Conservation (phyloP, 805 yeast genomes). For the Metschnikowia noctiluminum region DNA sequence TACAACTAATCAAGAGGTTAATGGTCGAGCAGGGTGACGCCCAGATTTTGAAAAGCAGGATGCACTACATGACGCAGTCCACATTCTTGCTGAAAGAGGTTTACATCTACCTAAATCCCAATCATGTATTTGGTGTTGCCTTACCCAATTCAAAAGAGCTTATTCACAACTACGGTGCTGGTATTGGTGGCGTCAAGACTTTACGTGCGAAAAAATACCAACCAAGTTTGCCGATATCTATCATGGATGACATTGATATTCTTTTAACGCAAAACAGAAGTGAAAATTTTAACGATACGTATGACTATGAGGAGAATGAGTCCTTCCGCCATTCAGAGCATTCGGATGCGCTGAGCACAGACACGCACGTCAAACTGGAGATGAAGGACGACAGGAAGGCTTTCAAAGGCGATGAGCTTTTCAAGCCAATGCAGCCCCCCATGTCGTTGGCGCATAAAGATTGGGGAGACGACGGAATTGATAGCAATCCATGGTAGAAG, state of each 20-base stretch:
- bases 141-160: conserved; percentile 75
- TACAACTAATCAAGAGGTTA: conserved; percentile 30
- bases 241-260: conserved; percentile 71
- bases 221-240: conserved; percentile 68
- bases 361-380: conserved; percentile 7
- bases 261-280: conserved; percentile 35
- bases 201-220: conserved; percentile 55
- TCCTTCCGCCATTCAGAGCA: conserved; percentile 25
- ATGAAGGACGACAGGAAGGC: conserved; percentile 11
- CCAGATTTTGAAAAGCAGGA: conserved; percentile 25
- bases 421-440: conserved; percentile 48
- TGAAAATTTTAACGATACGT: conserved; percentile 30
- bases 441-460: conserved; percentile 47
- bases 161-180: conserved; percentile 73
- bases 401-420: conserved; percentile 47
- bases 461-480: conserved; percentile 50
- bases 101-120: conserved; percentile 50
- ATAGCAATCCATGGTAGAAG: conserved; percentile 64
- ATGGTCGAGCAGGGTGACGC: conserved; percentile 36
- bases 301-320: conserved; percentile 24
- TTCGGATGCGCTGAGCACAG: conserved; percentile 18
- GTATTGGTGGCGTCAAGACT: conserved; percentile 58
- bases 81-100: conserved; percentile 38
- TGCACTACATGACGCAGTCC: conserved; percentile 40
- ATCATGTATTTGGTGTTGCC: conserved; percentile 51